A percentile compares a stretch with the other conserved stretches of the same genome.
Conservation (phyloP, 371 early-diverging fungal species). For the Mortierella sp. region DNA sequence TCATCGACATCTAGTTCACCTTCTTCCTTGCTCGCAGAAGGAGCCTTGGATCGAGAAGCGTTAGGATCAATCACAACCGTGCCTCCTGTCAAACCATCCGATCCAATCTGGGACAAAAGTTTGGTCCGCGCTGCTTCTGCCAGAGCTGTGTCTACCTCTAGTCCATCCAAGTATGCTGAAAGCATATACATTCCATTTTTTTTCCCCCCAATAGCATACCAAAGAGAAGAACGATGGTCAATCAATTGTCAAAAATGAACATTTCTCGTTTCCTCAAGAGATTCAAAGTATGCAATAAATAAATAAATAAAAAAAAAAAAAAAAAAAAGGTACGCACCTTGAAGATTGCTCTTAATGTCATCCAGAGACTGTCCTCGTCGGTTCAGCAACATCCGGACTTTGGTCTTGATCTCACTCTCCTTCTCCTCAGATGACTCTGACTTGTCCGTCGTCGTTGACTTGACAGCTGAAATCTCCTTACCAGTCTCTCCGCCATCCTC, state of each 20-base stretch:
- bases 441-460: not conserved
- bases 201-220: too few relatives aligned
- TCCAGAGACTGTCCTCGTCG: slow-evolving; percentile 47
- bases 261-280: not conserved
- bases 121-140: slow-evolving; percentile 44
- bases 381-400: slow-evolving; percentile 33
- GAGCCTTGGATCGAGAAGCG: not conserved
- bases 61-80: not conserved
- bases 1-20: slow-evolving; percentile 9
- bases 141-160: slow-evolving; percentile 38
- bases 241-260: not conserved
- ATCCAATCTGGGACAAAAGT: slow-evolving; percentile 28
- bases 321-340: slow-evolving; percentile 8
- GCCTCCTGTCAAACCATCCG: slow-evolving; percentile 13
- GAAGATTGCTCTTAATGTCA: slow-evolving; percentile 39
- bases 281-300: not conserved
- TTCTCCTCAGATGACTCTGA: not conserved
- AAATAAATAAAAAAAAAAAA: not conserved
- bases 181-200: too few relatives aligned
- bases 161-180: slow-evolving; percentile 38
- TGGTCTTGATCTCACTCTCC: slow-evolving; percentile 32
- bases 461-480: too few relatives aligned
- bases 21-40: slow-evolving; percentile 8
- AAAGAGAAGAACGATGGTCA: not conserved
- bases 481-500: not conserved